phyloP scores from a whole-genome alignment of 257 asterid species.

The Cordia subcordata region DNA sequence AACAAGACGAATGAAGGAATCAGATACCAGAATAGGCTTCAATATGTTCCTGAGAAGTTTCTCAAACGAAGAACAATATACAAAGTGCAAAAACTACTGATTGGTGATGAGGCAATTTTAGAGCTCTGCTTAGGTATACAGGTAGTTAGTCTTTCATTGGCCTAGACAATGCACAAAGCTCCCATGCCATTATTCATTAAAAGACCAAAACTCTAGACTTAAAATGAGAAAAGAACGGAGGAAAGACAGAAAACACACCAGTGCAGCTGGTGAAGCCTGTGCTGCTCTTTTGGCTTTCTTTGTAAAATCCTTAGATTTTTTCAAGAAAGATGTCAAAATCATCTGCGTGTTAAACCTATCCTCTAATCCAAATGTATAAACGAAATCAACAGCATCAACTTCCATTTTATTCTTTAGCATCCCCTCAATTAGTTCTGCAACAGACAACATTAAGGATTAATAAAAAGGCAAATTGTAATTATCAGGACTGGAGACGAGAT shows the following conservation, averaged over 20 bases:
- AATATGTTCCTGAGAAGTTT: not conserved
- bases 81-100: too few relatives aligned
- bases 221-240: not conserved
- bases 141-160: too few relatives aligned
- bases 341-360: slow-evolving; percentile 49
- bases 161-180: too few relatives aligned
- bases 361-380: slow-evolving; percentile 57
- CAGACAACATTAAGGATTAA: slow-evolving; percentile 5
- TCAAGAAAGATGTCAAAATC: slow-evolving; percentile 52
- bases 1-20: not conserved
- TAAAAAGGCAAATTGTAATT: not conserved
- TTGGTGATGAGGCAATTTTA: too few relatives aligned
- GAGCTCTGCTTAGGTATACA: too few relatives aligned
- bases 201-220: too few relatives aligned
- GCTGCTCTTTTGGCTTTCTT: slow-evolving; percentile 39
- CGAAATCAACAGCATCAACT: slow-evolving; percentile 69
- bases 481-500: not conserved
- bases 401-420: slow-evolving; percentile 58
- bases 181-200: too few relatives aligned
- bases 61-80: not conserved
- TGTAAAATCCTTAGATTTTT: slow-evolving; percentile 46
- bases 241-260: slow-evolving; percentile 26
- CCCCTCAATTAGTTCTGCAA: slow-evolving; percentile 57
- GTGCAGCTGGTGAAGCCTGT: slow-evolving; percentile 34
- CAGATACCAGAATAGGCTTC: not conserved